Conservation (phyloP, 192 early-diverging fungal genomes). For the Gamsiella multidivaricata region DNA sequence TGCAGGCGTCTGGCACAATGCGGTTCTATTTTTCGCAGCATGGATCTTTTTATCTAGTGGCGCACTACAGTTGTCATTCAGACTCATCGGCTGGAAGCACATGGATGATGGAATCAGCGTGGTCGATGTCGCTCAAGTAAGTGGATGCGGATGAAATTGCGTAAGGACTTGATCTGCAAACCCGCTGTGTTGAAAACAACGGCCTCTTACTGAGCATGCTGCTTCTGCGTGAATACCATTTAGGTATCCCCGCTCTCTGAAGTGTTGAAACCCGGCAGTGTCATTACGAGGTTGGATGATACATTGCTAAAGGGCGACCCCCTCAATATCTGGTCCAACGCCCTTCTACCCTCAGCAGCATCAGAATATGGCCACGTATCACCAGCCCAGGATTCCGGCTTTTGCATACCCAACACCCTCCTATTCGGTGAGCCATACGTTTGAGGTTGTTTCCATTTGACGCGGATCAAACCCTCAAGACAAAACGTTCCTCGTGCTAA, state of each 20-base stretch:
- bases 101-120: conserved; percentile 67
- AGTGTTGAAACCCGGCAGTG: conserved; percentile 56
- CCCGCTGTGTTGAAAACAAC: too few relatives aligned
- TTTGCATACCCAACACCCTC: conserved; percentile 45
- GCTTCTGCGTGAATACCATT: too few relatives aligned
- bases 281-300: conserved; percentile 60
- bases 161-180: background rate
- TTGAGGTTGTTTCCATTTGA: too few relatives aligned
- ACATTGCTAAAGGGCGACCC: conserved; percentile 46
- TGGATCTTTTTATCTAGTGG: conserved; percentile 57
- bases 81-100: conserved; percentile 62
- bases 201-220: too few relatives aligned
- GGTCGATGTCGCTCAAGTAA: conserved; percentile 62
- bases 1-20: conserved; percentile 83
- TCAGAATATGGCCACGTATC: background rate
- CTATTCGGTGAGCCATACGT: conserved; percentile 26
- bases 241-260: conserved; percentile 61
- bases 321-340: conserved; percentile 36
- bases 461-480: too few relatives aligned
- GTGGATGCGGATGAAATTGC: background rate
- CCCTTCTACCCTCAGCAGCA: conserved; percentile 13
- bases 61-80: conserved; percentile 53
- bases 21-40: conserved; percentile 59
- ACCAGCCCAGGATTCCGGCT: conserved; percentile 29
- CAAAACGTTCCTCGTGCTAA: background rate